Evolutionary conservation across 495 filamentous ascomycete genomes (phyloP).

Genomic region (Daldinia bambusicola): DNA sequence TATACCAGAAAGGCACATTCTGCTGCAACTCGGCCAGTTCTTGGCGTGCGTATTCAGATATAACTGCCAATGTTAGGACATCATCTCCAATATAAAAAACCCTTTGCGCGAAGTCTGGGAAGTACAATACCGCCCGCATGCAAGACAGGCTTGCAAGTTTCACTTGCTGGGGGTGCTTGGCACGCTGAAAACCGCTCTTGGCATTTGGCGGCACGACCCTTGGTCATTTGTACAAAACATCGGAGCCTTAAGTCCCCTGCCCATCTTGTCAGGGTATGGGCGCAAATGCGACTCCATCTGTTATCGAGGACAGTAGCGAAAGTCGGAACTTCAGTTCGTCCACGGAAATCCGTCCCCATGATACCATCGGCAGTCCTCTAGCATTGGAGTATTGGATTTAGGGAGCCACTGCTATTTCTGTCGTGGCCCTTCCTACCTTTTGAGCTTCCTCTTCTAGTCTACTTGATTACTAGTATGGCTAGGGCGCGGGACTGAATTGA

Average conservation of each 20-base stretch:
- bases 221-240: conserved; percentile 40
- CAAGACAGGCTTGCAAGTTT: conserved; percentile 1
- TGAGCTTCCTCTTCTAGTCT: conserved; percentile 44
- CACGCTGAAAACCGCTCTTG: conserved; percentile 29
- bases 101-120: conserved; percentile 15
- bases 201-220: conserved; percentile 31
- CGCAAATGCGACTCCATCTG: conserved; percentile 39
- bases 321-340: conserved; percentile 33
- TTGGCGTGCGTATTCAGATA: conserved; percentile 26
- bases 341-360: conserved; percentile 37
- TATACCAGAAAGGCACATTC: conserved; percentile 10
- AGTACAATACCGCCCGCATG: conserved; percentile 20
- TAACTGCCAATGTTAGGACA: conserved; percentile 24
- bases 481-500: conserved; percentile 24
- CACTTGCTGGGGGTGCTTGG: conserved; percentile 20
- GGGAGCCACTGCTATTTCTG: conserved; percentile 39
- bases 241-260: conserved; percentile 36
- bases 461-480: conserved; percentile 42
- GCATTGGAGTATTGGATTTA: conserved; percentile 32
- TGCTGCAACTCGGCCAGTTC: conserved; percentile 12
- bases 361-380: conserved; percentile 39
- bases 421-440: conserved; percentile 21
- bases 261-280: conserved; percentile 32
- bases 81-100: conserved; percentile 18
- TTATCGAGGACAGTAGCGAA: conserved; percentile 37